Percentiles rank a stretch among this genome's conserved stretches.
Evolutionary conservation across 306 rosid genomes (phyloP).

Genomic region (Datisca glomerata): DNA sequence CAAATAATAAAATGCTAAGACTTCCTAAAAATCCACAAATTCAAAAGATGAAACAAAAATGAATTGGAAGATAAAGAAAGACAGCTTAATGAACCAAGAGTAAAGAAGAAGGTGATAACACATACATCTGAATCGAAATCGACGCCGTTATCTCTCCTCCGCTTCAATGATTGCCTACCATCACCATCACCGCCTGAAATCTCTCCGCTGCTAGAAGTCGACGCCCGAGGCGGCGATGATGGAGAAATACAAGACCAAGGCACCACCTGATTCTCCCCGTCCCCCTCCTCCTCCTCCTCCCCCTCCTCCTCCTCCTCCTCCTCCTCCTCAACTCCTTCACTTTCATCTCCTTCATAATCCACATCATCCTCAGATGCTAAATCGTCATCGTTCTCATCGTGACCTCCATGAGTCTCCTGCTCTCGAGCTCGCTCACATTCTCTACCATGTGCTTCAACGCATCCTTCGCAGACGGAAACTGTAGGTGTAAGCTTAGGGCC

Average conservation of each 20-base stretch:
- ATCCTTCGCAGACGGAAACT: conserved; percentile 32
- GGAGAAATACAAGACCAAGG: conserved; percentile 25
- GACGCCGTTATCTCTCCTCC: conserved; percentile 13
- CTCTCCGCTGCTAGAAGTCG: conserved; percentile 20
- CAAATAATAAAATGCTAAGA: too few species aligned
- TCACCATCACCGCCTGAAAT: conserved; percentile 12
- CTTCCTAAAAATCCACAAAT: too few species aligned
- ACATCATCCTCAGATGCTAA: conserved; percentile 1
- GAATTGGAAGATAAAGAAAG: too few species aligned
- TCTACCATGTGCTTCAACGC: conserved; percentile 4
- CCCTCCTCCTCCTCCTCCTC: conserved; percentile 16
- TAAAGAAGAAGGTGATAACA: not conserved
- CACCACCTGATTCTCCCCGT: conserved; percentile 49
- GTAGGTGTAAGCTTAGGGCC: conserved; percentile 39
- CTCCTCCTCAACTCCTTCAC: conserved; percentile 5
- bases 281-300: conserved; percentile 12
- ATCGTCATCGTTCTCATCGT: too few species aligned
- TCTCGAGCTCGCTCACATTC: conserved; percentile 8
- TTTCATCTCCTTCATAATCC: conserved; percentile 2
- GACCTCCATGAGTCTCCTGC: conserved; percentile 6
- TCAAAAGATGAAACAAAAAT: too few species aligned
- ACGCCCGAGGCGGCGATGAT: conserved; percentile 9
- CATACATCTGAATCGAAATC: conserved; percentile 26
- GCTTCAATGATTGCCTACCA: conserved; percentile 11
- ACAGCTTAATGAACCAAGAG: too few species aligned